Evolutionary conservation across 2,329 filamentous ascomycete species (phyloP), one percentile per base, ranked within the genome.

Genomic region (Paramyrothecium sp.): DNA sequence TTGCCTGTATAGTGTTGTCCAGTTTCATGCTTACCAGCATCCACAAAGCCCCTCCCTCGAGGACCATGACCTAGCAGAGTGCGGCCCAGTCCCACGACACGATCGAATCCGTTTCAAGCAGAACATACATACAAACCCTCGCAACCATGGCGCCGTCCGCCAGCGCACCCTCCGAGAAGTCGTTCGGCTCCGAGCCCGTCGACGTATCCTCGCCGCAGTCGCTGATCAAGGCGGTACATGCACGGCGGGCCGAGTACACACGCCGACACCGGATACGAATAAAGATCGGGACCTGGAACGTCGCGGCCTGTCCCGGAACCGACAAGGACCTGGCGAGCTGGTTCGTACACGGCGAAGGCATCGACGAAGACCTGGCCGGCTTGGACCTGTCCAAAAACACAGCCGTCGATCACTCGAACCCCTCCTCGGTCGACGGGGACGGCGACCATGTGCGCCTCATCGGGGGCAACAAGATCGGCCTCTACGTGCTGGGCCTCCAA

Each of bases 201-300:
- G 80, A 85, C 41, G 64, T 63, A 20, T 72, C 79, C 16, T 79
- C 76, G 41, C 83, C 81, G 1, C 78, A 81, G 54, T 87, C 85
- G 3, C 81, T 89, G n/a, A 84, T 84, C 50, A 79, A 78, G 60
- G 84, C 85, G 30, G 78, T 98, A 44, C 84, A 89, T 68, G 87
- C 89, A 44, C 85, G 95, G 55, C 85, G 88, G 66, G 77, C 84
- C 52, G 93, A 98, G 71, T 99, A 93, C 71, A 89, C 89, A 23
- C 85, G 87, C 41, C 84, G 87, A 48, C 88, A 88, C 70, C 83
- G 83, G 53, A 85, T 97, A 64, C 88, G 88, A 62, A 84, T 99
- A 73, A 97, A 97, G 75, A 83, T 99, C 54, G 95, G 94, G 47
- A 89, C 91, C 0, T 99, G 95, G 95, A 99, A 99, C 73, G 91